Evolutionary conservation across 768 basidiomycete genomes (phyloP).

Genomic region (Leccinum fibrillosum): DNA sequence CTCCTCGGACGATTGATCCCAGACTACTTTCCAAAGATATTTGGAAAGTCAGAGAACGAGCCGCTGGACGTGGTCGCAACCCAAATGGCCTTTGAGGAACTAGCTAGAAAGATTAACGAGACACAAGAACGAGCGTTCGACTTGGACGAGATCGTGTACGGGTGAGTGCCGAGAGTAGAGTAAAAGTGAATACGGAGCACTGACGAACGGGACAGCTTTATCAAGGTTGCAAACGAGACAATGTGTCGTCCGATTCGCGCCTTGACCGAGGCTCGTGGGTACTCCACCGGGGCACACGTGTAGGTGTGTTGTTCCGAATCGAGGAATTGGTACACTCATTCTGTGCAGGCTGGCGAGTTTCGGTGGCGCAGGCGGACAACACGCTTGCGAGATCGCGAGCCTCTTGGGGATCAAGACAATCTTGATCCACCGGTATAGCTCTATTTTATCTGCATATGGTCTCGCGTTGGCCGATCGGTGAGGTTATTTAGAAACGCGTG

Average conservation of each 20-base stretch:
- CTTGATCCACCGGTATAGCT: conserved; percentile 87
- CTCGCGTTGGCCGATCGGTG: conserved; percentile 84
- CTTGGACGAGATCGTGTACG: conserved; percentile 86
- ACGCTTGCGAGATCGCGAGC: conserved; percentile 88
- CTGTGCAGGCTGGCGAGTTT: conserved; percentile 70
- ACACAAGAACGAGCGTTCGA: conserved; percentile 54
- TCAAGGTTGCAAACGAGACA: conserved; percentile 95
- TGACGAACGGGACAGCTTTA: conserved; percentile 54
- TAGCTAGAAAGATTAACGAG: conserved; percentile 70
- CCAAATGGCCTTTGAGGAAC: conserved; percentile 57
- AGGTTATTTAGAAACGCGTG: conserved; percentile 5
- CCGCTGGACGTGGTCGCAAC: conserved; percentile 77
- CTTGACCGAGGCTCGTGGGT: conserved; percentile 85
- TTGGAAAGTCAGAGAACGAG: conserved; percentile 86
- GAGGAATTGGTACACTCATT: neutral
- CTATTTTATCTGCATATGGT: conserved; percentile 91
- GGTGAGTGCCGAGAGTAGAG: conserved; percentile 41
- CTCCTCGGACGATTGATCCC: conserved; percentile 86
- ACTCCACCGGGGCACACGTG: conserved; percentile 77
- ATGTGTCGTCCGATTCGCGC: conserved; percentile 94
- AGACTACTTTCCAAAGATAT: conserved; percentile 93
- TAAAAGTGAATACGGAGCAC: too few relatives aligned
- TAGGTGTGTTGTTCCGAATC: conserved; percentile 22
- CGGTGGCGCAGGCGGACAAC: conserved; percentile 88
- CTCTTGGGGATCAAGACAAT: conserved; percentile 86